Base-by-base conservation (phyloP, 2,329 filamentous ascomycete genomes). In the Pseudocercospora ulei region DNA sequence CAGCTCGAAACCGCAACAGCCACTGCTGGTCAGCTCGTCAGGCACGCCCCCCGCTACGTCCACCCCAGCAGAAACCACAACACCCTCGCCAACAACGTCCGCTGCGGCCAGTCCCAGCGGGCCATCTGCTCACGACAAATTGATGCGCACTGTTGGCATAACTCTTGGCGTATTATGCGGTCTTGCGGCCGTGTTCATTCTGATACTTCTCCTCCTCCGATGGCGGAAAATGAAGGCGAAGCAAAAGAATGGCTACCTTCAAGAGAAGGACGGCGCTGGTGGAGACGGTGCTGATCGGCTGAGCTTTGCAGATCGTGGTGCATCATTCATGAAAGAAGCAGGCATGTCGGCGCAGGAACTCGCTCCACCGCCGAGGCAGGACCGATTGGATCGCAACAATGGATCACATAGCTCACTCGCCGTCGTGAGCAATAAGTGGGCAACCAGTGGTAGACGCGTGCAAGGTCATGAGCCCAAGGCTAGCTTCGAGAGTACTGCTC, bases 111-210 rank as follows among this genome's bases (percentile, higher is more conserved):
- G 49, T 36, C 36, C 48, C 46, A 29, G 51, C 40, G 26, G 50
- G 40, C 31, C 53, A 48, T 44, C 58, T 58, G 62, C 69, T 48
- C 53, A 57, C 66, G 71, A 61, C 12, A 50, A 46, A 50, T 76
- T 62, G 56, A 49, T 70, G 38, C 64, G 76, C 5, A 80, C 94
- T 17, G 70, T 95, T 1, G 87, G 83, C 20, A 82, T 83, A 35
- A 82, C 82, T 0, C 70, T 96, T 1, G 86, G 87, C 7, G 77
- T 79, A n/a, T 76, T 94, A 13, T 73, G 82, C 36, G 85, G 82
- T 11, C 66, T 85, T 36, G 76, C 80, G 12, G 63, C 76, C 0
- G 57, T 94, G 4, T 65, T 92, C n/a, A 69, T 82, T 16, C 59
- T 82, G 1, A 57, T 85, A n/a, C 69, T 95, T 12, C 66, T 90